A percentile compares a stretch with the other conserved stretches of the same genome.
Conservation (phyloP, 2,329 filamentous ascomycete species). For the Amphichorda felina region DNA sequence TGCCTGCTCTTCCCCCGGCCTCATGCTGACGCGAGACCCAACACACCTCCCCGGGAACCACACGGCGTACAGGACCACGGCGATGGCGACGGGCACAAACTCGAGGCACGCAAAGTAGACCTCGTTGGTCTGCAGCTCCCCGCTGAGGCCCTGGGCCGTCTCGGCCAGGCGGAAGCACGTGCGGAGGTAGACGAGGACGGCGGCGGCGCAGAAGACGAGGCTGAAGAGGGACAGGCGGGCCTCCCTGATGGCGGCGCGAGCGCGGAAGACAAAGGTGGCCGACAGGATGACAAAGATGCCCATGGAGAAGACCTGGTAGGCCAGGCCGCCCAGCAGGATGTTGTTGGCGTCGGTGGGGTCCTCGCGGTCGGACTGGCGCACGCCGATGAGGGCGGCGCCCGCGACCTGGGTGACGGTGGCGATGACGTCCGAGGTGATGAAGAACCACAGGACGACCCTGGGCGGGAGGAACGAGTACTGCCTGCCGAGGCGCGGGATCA, state of each 20-base stretch:
- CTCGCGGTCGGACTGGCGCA: slow-evolving; percentile 30
- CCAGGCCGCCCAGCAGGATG: slow-evolving; percentile 41
- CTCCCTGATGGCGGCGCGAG: slow-evolving; percentile 14
- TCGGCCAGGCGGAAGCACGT: slow-evolving; percentile 42
- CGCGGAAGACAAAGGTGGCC: slow-evolving; percentile 25
- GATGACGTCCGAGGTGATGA: slow-evolving; percentile 40
- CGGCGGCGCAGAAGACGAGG: slow-evolving; percentile 27
- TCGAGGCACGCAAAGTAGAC: slow-evolving; percentile 41
- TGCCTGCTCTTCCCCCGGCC: slow-evolving; percentile 1
- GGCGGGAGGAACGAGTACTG: slow-evolving; percentile 31
- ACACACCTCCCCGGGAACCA: slow-evolving; percentile 18
- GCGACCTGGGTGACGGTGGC: slow-evolving; percentile 40
- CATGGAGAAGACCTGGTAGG: slow-evolving; percentile 41
- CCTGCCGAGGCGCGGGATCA: slow-evolving; percentile 32
- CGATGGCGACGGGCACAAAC: slow-evolving; percentile 39
- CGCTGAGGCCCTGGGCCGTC: slow-evolving; percentile 34
- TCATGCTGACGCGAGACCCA: slow-evolving; percentile 5
- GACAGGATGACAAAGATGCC: slow-evolving; percentile 32
- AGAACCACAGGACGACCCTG: slow-evolving; percentile 36
- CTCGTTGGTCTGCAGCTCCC: slow-evolving; percentile 34
- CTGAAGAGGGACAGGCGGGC: slow-evolving; percentile 25
- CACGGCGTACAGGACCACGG: slow-evolving; percentile 28
- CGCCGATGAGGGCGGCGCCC: slow-evolving; percentile 41
- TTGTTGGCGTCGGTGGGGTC: slow-evolving; percentile 40
- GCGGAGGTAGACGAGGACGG: slow-evolving; percentile 36